Base-by-base conservation (phyloP, 2,329 filamentous ascomycete genomes). In the Scedosporium dehoogii region DNA sequence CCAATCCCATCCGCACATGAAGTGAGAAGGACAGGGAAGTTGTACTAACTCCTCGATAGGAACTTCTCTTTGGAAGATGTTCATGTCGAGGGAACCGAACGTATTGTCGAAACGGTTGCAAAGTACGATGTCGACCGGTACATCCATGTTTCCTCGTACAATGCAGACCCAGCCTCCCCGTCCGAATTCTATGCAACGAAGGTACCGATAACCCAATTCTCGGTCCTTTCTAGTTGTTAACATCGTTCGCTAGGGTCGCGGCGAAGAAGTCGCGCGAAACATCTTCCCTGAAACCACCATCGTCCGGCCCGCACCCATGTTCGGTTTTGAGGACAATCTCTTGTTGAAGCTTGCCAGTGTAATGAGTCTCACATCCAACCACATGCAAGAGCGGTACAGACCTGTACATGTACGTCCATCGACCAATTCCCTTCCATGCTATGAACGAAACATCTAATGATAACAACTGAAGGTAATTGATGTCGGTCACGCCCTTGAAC, bases 41-140 rank as follows among this genome's bases (percentile, higher is more conserved):
- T 12, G 23, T 12, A 67, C 71, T 79, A 68, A 79, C 67, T 57
- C 9, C n/a, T n/a, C 57, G 25, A 7, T 65, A 92, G 89, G 82
- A 99, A 99, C 82, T 99, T 97, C 76, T 85, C 88, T 63, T 82
- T 96, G 65, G 88, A 91, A 69, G 93, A 97, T 73, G 92, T 97
- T 51, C 92, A 99, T 71, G 85, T 97, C 46, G 92, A 96, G 74
- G 92, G 93, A 65, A 88, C 90, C 18, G 89, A 96, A 78, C 88
- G 94, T 68, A 99, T 99, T 70, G 91, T 85, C 59, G 91, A 96
- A 73, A 92, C 94, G 61, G 91, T 92, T 61, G 94, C 93, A 70
- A 99, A 99, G 78, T 99, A 99, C 77, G 93, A 99, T 71, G 86
- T 97, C 68, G 94, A 99, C 77, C 88, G 94, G 67, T 99, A 91